Evolutionary conservation across 1,284 basidiomycete species (phyloP), one percentile per base, ranked within the genome.

Genomic region (Kwoniella shivajii): DNA sequence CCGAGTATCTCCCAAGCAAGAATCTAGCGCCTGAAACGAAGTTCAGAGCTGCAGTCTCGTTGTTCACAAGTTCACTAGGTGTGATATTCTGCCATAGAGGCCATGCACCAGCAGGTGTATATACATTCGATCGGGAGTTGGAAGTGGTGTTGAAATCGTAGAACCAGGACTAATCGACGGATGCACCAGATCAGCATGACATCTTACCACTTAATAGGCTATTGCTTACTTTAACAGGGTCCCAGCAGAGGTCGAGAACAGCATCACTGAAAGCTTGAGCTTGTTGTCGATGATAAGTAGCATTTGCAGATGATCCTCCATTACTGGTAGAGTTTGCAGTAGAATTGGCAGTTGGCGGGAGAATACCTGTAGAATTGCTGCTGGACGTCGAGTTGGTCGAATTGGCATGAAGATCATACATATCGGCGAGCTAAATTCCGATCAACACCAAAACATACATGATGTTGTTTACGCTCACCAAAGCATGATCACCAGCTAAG

Each of bases 201-300:
- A 27, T 1, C 30, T 6, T 16, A 6, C 20, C 22, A 22, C 31
- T 14, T 24, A 38, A 9, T 14, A n/a, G 33, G 31, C n/a, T 6
- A 20, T 31, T 16, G 44, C 45, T 34, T 22, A 62, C 60, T 80
- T 89, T 90, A 3, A 78, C 77, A 0, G 84, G 64, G 71, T 95
- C 89, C 92, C 92, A 96, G 75, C 86, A 82, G 13, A 97, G 82
- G 71, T 96, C 93, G 39, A 94, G 79, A 57, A 96, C 85, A 0
- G 86, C 91, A 1, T 76, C 80, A 54, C 84, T 83, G 42, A 91
- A 80, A 4, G 78, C 77, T 0, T 80, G 72, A 0, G 91, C 89
- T 11, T 82, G 80, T 37, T 78, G 66, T n/a, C 77, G 80, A 71
- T 92, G 90, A 38, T 79, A 78, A 2, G 45, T 45, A 0, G 43